Percentiles rank a stretch among this genome's conserved stretches.
phyloP scores from a whole-genome alignment of 805 yeast genomes.

The Spathaspora sp. region DNA sequence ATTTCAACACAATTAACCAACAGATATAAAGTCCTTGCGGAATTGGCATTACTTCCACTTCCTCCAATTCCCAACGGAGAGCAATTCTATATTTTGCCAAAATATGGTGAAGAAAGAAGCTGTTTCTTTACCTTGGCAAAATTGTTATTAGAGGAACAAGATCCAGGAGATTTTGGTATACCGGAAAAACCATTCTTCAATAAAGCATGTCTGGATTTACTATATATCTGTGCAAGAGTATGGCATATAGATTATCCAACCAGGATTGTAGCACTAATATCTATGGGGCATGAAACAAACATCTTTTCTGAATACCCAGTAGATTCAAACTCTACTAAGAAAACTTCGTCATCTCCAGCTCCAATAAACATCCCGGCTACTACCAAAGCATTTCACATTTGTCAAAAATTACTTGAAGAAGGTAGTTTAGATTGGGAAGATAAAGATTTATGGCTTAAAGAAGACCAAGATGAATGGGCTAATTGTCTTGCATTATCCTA shows the following conservation, averaged over 20 bases:
- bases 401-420: slow-evolving; percentile 29
- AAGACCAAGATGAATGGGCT: slow-evolving; percentile 51
- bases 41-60: slow-evolving; percentile 24
- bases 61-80: slow-evolving; percentile 33
- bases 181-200: slow-evolving; percentile 26
- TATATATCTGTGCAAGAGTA: slow-evolving; percentile 43
- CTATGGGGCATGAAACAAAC: slow-evolving; percentile 41
- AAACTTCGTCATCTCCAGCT: slow-evolving; percentile 14
- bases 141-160: slow-evolving; percentile 1
- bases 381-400: slow-evolving; percentile 21
- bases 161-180: slow-evolving; percentile 1
- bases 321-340: slow-evolving; percentile 12
- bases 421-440: slow-evolving; percentile 29
- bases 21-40: slow-evolving; percentile 31
- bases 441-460: slow-evolving; percentile 27
- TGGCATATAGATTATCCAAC: slow-evolving; percentile 60
- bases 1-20: slow-evolving; percentile 19
- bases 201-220: slow-evolving; percentile 40
- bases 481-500: slow-evolving; percentile 43
- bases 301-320: slow-evolving; percentile 24
- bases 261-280: slow-evolving; percentile 45
- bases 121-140: slow-evolving; percentile 33
- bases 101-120: slow-evolving; percentile 9
- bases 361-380: slow-evolving; percentile 29
- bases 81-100: slow-evolving; percentile 36